These are phyloP conservation scores for Rasamsonia emersonii DNA, from an alignment of 2,329 filamentous ascomycete species.

Conservation along the genomic window DNA sequence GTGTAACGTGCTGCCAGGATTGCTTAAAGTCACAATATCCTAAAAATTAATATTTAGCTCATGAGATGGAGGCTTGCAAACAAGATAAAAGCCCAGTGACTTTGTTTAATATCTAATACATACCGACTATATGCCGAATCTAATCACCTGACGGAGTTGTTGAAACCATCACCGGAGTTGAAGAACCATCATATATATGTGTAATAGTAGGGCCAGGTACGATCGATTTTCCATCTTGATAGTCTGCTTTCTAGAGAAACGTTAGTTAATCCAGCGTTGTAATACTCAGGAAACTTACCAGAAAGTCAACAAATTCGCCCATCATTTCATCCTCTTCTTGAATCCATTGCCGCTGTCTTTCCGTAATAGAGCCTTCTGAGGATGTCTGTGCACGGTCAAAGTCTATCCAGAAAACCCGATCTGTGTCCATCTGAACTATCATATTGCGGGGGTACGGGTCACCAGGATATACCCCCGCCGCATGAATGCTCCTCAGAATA, in stretches of 20 bases:
- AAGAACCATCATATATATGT: constrained; percentile 2
- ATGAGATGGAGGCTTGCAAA: too few relatives aligned
- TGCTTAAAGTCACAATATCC: too few relatives aligned
- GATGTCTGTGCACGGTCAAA: constrained; percentile 13
- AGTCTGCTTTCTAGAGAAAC: constrained; percentile 1
- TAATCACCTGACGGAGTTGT: too few relatives aligned
- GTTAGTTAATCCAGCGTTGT: constrained; percentile 1
- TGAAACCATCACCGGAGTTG: too few relatives aligned
- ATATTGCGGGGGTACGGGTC: constrained; percentile 13
- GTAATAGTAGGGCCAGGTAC: constrained; percentile 3
- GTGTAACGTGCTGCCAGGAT: too few relatives aligned
- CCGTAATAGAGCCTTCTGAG: constrained; percentile 4
- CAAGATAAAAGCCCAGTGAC: too few relatives aligned
- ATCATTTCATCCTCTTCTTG: constrained; percentile 10
- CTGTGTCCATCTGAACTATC: constrained; percentile 8
- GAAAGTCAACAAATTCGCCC: constrained; percentile 11
- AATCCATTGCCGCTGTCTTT: constrained; percentile 8
- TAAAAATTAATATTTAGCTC: too few relatives aligned
- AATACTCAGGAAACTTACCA: constrained; percentile 8
- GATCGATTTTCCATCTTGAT: constrained; percentile 2
- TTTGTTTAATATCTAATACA: too few relatives aligned
- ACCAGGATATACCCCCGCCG: constrained; percentile 10
- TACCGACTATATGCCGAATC: too few relatives aligned
- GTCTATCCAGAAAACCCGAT: constrained; percentile 13
- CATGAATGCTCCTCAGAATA: constrained; percentile 10